Evolutionary conservation across 805 yeast species (phyloP).

Genomic region (Metschnikowia lochheadii): DNA sequence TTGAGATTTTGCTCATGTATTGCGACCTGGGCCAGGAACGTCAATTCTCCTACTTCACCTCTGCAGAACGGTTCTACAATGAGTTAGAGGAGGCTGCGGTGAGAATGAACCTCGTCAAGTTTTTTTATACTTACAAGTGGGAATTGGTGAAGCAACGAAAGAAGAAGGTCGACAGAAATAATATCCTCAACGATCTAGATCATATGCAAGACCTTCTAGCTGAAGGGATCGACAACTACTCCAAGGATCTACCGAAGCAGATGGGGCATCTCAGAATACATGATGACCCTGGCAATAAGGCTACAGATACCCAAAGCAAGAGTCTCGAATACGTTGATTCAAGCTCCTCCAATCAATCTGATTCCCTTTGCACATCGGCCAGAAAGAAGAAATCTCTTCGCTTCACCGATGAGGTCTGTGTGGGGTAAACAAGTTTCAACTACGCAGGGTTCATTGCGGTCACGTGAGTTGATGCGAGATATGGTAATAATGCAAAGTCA

Average conservation of each 20-base stretch:
- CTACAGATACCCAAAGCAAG: not conserved
- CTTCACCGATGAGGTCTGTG: conserved; percentile 3
- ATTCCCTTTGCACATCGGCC: not conserved
- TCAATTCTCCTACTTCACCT: conserved; percentile 6
- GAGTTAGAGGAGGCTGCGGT: conserved; percentile 12
- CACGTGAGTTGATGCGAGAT: not conserved
- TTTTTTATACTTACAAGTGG: conserved; percentile 7
- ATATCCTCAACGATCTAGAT: conserved; percentile 1
- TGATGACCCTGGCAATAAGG: not conserved
- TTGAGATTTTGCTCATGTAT: conserved; percentile 8
- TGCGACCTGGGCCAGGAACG: conserved; percentile 4
- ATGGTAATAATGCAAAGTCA: not conserved
- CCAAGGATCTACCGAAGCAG: not conserved
- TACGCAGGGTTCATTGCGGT: not conserved
- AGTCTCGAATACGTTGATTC: not conserved
- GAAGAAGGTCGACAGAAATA: not conserved
- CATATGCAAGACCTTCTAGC: not conserved
- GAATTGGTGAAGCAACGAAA: conserved; percentile 4
- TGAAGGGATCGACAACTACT: not conserved
- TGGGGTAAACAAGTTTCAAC: not conserved
- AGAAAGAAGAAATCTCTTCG: conserved; percentile 2
- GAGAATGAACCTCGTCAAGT: conserved; percentile 12
- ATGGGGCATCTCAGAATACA: conserved; percentile 1
- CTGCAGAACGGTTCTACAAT: conserved; percentile 1
- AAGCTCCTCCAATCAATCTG: not conserved